A percentile compares a stretch with the other conserved stretches of the same genome.
Conservation (phyloP, 495 filamentous ascomycete genomes). For the Neurospora intermedia region DNA sequence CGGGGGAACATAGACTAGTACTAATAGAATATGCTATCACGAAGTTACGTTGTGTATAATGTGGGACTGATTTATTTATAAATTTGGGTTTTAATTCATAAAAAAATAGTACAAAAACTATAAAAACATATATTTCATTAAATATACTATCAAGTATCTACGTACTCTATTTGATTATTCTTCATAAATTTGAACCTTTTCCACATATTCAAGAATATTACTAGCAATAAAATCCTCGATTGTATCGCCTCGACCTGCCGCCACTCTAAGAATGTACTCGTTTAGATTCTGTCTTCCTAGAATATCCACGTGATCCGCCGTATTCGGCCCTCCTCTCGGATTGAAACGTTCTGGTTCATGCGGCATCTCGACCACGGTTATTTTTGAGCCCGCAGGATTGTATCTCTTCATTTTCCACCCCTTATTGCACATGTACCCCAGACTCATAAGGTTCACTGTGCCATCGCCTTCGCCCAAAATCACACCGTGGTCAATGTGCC, state of each 20-base stretch:
- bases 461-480: slow-evolving; percentile 92
- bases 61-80: too few species aligned
- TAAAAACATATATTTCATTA: too few species aligned
- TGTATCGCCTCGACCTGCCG: slow-evolving; percentile 71
- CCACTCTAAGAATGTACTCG: slow-evolving; percentile 79
- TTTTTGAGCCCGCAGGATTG: slow-evolving; percentile 70
- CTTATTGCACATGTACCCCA: slow-evolving; percentile 91
- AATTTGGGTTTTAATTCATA: too few species aligned
- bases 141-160: too few species aligned
- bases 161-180: slow-evolving; percentile 9
- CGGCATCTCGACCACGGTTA: slow-evolving; percentile 89
- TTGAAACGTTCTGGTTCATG: slow-evolving; percentile 91
- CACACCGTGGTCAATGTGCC: slow-evolving; percentile 73
- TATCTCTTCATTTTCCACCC: slow-evolving; percentile 91
- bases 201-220: slow-evolving; percentile 69
- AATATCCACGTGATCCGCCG: slow-evolving; percentile 95
- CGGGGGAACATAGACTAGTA: not conserved
- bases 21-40: not conserved
- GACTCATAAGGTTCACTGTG: slow-evolving; percentile 79
- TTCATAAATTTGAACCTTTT: slow-evolving; percentile 60
- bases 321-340: slow-evolving; percentile 87
- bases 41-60: not conserved
- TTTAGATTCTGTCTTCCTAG: slow-evolving; percentile 80
- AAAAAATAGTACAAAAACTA: too few species aligned
- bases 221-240: slow-evolving; percentile 71